Conservation (phyloP, 1,284 basidiomycete species). For the Ceratobasidium sp. region DNA sequence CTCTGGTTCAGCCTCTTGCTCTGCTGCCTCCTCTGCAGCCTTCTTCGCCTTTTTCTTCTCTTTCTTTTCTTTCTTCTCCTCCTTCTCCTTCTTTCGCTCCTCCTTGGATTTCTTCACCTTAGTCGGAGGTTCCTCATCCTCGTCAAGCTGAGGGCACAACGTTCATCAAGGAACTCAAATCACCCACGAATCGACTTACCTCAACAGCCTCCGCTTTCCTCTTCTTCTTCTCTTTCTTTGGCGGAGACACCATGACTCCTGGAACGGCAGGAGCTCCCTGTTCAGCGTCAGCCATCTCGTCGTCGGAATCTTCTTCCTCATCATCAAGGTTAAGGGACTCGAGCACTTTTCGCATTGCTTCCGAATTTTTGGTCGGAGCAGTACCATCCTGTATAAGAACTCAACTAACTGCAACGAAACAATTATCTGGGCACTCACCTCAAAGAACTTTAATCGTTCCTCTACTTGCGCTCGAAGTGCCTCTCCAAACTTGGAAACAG, state of each 20-base stretch:
- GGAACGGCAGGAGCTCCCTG: conserved; percentile 67
- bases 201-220: conserved; percentile 65
- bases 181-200: conserved; percentile 24
- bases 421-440: conserved; percentile 57
- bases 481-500: conserved; percentile 94
- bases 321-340: conserved; percentile 80
- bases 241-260: conserved; percentile 68
- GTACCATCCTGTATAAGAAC: conserved; percentile 68
- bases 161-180: not conserved
- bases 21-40: conserved; percentile 61
- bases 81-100: conserved; percentile 78
- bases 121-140: conserved; percentile 65
- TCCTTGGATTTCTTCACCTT: conserved; percentile 68
- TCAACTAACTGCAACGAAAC: not conserved
- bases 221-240: conserved; percentile 69
- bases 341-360: conserved; percentile 90
- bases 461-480: conserved; percentile 95
- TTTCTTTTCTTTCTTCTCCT: conserved; percentile 85
- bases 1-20: conserved; percentile 53
- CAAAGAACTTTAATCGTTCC: conserved; percentile 95
- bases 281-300: conserved; percentile 66
- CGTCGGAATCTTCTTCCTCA: conserved; percentile 69
- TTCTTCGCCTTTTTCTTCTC: conserved; percentile 72
- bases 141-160: conserved; percentile 28
- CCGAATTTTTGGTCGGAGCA: conserved; percentile 86